Evolutionary conservation across 2,329 filamentous ascomycete species (phyloP), one percentile per base, ranked within the genome.

Genomic region (Cladorrhinum sp.): DNA sequence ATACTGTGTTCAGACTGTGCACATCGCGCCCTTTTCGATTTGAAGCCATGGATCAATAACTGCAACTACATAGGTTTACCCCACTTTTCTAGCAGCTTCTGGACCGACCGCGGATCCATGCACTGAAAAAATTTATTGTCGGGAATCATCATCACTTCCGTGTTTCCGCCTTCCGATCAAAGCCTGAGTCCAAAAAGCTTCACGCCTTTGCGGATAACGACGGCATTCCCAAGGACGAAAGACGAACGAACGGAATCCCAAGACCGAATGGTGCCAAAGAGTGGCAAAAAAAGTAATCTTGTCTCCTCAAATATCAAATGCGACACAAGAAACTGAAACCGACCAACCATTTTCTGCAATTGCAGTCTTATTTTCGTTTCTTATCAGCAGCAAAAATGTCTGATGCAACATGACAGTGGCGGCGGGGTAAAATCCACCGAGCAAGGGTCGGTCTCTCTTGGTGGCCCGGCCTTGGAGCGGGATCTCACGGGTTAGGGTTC

Each of bases 401-500:
- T 16, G n/a, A 14, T 18, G 6, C 16, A 18, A 46, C 42, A 18
- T 4, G 16, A 46, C 42, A 46, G 42, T 46, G 42, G 42, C 42
- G n/a, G 42, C 42, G 42, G 42, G 42, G 42, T 46, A 46, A 46
- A 5, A 14, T 5, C 3, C n/a, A 20, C 10, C 42, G n/a, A 18
- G 42, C 36, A 28, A 9, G 36, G n/a, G 42, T 46, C 42, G 8
- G 4, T 42, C n/a, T 3, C n/a, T n/a, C n/a, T n/a, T n/a, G n/a
- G n/a, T n/a, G n/a, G n/a, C n/a, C n/a, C n/a, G n/a, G n/a, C n/a
- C n/a, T n/a, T n/a, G n/a, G n/a, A n/a, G n/a, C n/a, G 33, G 33
- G 30, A 14, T 56, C 20, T 46, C 21, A 28, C 54, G 54, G 54
- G 54, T 56, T 46, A 48, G 54, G 54, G 54, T 57, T 49, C 26